These are phyloP conservation scores for Scedosporium apiospermum DNA, from an alignment of 2,329 filamentous ascomycete species.

Conservation along the genomic window DNA sequence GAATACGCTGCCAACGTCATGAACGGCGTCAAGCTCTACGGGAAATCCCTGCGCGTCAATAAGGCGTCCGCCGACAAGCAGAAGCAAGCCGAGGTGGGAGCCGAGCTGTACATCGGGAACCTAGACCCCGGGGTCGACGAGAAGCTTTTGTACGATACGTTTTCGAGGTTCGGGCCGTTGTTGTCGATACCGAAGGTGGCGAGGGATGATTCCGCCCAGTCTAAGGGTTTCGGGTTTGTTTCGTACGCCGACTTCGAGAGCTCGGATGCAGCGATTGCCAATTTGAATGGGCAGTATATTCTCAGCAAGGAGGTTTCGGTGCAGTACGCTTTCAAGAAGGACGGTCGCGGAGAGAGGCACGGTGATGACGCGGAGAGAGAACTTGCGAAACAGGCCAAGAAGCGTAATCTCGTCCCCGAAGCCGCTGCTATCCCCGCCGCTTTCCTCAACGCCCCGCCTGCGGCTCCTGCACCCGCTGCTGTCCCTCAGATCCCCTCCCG, in stretches of 20 bases:
- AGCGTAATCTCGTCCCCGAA: conserved; percentile 82
- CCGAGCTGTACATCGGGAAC: conserved; percentile 95
- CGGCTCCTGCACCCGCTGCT: conserved; percentile 12
- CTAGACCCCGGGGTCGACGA: conserved; percentile 91
- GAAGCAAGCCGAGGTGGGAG: conserved; percentile 84
- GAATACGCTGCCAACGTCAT: conserved; percentile 95
- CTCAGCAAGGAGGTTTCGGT: conserved; percentile 96
- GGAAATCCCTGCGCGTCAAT: conserved; percentile 93
- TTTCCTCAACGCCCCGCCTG: conserved; percentile 41
- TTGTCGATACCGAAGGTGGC: conserved; percentile 83
- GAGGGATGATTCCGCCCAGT: conserved; percentile 76
- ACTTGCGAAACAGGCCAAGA: conserved; percentile 84
- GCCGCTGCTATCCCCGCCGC: conserved; percentile 66
- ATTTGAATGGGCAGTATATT: conserved; percentile 93
- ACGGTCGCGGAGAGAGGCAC: conserved; percentile 92
- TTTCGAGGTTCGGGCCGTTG: conserved; percentile 82
- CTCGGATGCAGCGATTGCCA: conserved; percentile 80
- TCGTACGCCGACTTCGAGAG: conserved; percentile 90
- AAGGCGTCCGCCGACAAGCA: conserved; percentile 90
- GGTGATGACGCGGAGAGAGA: conserved; percentile 89
- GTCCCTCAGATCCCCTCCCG: conserved; percentile 14
- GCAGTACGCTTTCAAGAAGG: conserved; percentile 98
- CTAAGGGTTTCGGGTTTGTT: conserved; percentile 94
- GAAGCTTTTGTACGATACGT: conserved; percentile 89
- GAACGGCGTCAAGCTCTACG: conserved; percentile 89